Percentiles rank a stretch among this genome's conserved stretches.
Evolutionary conservation across 768 basidiomycete species (phyloP).

Genomic region (Tephrocybe sp.): DNA sequence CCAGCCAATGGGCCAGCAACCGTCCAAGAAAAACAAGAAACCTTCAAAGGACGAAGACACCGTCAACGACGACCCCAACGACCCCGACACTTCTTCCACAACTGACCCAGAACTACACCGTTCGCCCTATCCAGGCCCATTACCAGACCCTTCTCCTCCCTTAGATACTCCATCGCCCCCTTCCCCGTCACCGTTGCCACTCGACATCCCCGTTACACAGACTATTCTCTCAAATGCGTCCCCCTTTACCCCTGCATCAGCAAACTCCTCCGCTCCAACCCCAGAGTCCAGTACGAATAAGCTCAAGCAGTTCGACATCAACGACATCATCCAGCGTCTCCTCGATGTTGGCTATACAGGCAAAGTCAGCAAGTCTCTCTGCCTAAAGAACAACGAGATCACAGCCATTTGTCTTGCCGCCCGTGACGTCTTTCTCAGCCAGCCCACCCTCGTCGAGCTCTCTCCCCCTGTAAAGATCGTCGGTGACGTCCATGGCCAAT

Average conservation of each 20-base stretch:
- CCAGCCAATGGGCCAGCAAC: slow-evolving; percentile 82
- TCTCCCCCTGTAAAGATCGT: slow-evolving; percentile 99
- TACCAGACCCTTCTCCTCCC: slow-evolving; percentile 37
- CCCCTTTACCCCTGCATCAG: slow-evolving; percentile 54
- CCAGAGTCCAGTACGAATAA: slow-evolving; percentile 48
- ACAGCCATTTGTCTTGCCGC: slow-evolving; percentile 93
- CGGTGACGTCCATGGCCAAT: slow-evolving; percentile 98
- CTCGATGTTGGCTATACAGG: slow-evolving; percentile 97
- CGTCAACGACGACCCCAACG: slow-evolving; percentile 38
- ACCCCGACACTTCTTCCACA: slow-evolving; percentile 23
- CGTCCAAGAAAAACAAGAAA: slow-evolving; percentile 74
- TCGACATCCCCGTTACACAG: slow-evolving; percentile 79
- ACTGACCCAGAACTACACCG: slow-evolving; percentile 28
- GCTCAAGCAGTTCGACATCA: slow-evolving; percentile 81
- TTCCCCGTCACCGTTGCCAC: slow-evolving; percentile 49
- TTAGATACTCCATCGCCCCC: slow-evolving; percentile 38
- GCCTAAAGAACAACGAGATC: slow-evolving; percentile 95
- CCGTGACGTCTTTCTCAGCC: slow-evolving; percentile 92
- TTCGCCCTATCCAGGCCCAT: slow-evolving; percentile 34
- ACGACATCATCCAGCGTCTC: slow-evolving; percentile 97
- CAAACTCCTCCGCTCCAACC: slow-evolving; percentile 35
- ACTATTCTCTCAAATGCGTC: slow-evolving; percentile 81
- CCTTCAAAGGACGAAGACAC: slow-evolving; percentile 63
- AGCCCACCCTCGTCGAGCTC: slow-evolving; percentile 96
- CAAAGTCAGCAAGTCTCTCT: slow-evolving; percentile 95